Conservation (phyloP, 2,329 filamentous ascomycete genomes). For the Penicillium sp. region DNA sequence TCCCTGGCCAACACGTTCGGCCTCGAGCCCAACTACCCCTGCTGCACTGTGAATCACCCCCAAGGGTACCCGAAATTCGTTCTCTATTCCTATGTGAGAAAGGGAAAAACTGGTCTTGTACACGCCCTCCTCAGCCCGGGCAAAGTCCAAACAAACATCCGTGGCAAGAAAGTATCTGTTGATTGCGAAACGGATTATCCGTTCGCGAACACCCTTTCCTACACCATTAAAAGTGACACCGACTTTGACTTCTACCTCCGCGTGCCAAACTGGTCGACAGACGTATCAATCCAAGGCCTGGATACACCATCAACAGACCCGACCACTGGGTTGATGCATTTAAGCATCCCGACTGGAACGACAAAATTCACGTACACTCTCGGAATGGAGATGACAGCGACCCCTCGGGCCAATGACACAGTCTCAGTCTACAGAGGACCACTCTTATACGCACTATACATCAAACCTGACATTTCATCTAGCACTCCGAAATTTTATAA, state of each 20-base stretch:
- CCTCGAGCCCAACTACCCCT: conserved; percentile 53
- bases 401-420: conserved; percentile 43
- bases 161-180: conserved; percentile 41
- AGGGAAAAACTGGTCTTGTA: conserved; percentile 47
- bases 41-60: conserved; percentile 60
- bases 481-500: conserved; percentile 19
- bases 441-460: conserved; percentile 46
- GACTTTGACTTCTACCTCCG: conserved; percentile 48
- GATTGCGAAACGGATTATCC: conserved; percentile 53
- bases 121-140: conserved; percentile 54
- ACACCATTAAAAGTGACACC: conserved; percentile 38
- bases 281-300: conserved; percentile 15
- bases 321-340: conserved; percentile 37
- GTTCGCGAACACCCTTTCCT: conserved; percentile 42
- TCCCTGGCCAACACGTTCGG: conserved; percentile 50
- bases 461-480: conserved; percentile 31
- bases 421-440: conserved; percentile 47
- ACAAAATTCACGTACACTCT: conserved; percentile 39
- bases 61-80: conserved; percentile 59
- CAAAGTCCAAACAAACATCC: conserved; percentile 41
- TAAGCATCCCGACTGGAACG: conserved; percentile 8
- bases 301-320: conserved; percentile 30
- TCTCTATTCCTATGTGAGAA: conserved; percentile 47
- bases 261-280: conserved; percentile 46
- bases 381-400: conserved; percentile 30